Conservation (phyloP, 2,329 filamentous ascomycete species). For the Aspergillus unguis region DNA sequence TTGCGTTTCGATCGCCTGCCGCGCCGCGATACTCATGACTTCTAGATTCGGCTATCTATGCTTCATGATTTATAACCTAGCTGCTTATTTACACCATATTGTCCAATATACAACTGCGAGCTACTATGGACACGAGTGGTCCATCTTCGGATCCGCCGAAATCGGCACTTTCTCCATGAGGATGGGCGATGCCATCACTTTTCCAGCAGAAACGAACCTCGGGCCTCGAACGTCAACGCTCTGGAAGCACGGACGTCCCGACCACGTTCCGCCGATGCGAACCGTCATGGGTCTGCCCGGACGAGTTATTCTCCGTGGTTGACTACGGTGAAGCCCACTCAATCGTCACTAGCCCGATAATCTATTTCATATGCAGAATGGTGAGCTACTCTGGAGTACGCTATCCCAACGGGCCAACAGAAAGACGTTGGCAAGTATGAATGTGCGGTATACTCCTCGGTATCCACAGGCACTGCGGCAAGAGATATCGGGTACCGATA, state of each 20-base stretch:
- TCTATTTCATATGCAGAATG: neutral
- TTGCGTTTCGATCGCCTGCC: no score
- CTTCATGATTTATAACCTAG: neutral
- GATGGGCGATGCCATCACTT: neutral
- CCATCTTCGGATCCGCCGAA: slow-evolving; percentile 10
- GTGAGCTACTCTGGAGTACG: neutral
- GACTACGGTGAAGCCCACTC: neutral
- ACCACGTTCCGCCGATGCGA: slow-evolving; percentile 5
- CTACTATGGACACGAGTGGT: slow-evolving; percentile 5
- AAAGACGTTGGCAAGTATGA: neutral
- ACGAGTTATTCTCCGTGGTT: slow-evolving; percentile 8
- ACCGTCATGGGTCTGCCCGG: slow-evolving; percentile 5
- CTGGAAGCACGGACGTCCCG: neutral
- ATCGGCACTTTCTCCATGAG: slow-evolving; percentile 13
- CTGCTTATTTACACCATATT: neutral
- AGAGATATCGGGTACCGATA: neutral
- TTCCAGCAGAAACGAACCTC: neutral
- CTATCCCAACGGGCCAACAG: neutral
- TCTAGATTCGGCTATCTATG: no score
- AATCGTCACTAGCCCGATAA: neutral
- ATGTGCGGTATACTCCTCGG: neutral
- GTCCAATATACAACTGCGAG: neutral
- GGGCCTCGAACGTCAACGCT: neutral
- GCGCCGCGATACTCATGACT: no score
- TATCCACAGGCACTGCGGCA: neutral